A percentile compares a stretch with the other conserved stretches of the same genome.
Conservation (phyloP, 1,284 basidiomycete species). For the Blastosporella zonata region DNA sequence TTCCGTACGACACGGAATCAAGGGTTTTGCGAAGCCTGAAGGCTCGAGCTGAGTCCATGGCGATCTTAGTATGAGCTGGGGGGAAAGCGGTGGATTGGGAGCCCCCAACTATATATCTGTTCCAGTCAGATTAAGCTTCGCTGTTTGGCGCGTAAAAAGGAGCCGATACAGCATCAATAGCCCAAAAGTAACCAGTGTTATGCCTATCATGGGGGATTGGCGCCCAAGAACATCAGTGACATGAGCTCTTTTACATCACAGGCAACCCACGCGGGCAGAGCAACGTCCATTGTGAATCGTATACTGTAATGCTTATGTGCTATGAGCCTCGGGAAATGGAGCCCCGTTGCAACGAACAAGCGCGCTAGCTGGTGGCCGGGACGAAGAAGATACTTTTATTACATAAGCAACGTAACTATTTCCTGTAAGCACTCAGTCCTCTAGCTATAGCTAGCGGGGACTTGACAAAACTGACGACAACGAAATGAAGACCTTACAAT, state of each 20-base stretch:
- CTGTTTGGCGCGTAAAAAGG: background rate
- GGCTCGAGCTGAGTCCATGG: conserved; percentile 1
- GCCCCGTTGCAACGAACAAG: too few species aligned
- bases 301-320: too few species aligned
- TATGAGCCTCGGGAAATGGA: too few species aligned
- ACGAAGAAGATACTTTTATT: too few species aligned
- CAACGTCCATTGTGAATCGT: too few species aligned
- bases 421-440: too few species aligned
- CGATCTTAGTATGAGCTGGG: background rate
- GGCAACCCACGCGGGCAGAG: too few species aligned
- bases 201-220: background rate
- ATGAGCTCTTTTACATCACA: background rate
- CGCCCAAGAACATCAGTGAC: background rate
- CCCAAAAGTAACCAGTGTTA: background rate
- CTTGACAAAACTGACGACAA: too few species aligned
- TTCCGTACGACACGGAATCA: conserved; percentile 21
- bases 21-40: conserved; percentile 25
- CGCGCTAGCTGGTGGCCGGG: too few species aligned
- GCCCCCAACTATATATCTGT: background rate
- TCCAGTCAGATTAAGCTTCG: background rate
- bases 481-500: too few species aligned
- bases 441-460: too few species aligned
- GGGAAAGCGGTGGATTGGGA: background rate
- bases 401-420: too few species aligned
- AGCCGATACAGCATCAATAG: background rate